Percentiles rank a stretch among this genome's conserved stretches.
phyloP scores from a whole-genome alignment of 805 yeast genomes.

The Pichia cephalocereana region DNA sequence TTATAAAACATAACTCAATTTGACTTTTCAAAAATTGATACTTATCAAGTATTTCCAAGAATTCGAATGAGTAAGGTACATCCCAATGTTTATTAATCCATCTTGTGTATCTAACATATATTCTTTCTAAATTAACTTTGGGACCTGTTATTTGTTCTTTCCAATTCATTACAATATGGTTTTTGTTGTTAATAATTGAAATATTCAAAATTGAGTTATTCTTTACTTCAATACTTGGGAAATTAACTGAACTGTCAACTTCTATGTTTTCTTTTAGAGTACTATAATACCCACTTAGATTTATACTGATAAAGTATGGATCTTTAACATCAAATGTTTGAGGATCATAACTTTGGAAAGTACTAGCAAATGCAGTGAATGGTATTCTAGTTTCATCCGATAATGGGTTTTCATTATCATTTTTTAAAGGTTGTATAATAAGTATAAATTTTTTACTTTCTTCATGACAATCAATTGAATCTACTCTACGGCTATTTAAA shows the following conservation, averaged over 20 bases:
- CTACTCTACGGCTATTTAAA: too few species aligned
- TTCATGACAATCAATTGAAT: not conserved
- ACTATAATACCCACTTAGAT: not conserved
- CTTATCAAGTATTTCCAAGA: too few species aligned
- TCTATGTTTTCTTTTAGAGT: not conserved
- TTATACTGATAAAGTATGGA: not conserved
- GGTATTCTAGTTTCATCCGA: not conserved
- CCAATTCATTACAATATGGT: not conserved
- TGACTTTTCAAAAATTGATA: not conserved
- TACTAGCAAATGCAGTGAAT: not conserved
- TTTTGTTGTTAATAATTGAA: not conserved
- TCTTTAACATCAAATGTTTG: not conserved
- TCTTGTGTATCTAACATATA: not conserved
- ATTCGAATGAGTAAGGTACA: not conserved
- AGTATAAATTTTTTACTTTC: not conserved
- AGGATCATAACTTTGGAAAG: not conserved
- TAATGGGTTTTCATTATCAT: too few species aligned
- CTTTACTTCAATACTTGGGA: not conserved
- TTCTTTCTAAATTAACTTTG: not conserved
- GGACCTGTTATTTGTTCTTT: not conserved
- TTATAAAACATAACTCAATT: not conserved
- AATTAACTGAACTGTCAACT: not conserved
- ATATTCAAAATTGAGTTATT: not conserved
- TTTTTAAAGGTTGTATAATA: not conserved
- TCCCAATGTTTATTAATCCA: not conserved